Percentiles rank a stretch among this genome's conserved stretches.
Evolutionary conservation across 1,139 yeast genomes (phyloP).

Genomic region (Blastobotrys proliferans): DNA sequence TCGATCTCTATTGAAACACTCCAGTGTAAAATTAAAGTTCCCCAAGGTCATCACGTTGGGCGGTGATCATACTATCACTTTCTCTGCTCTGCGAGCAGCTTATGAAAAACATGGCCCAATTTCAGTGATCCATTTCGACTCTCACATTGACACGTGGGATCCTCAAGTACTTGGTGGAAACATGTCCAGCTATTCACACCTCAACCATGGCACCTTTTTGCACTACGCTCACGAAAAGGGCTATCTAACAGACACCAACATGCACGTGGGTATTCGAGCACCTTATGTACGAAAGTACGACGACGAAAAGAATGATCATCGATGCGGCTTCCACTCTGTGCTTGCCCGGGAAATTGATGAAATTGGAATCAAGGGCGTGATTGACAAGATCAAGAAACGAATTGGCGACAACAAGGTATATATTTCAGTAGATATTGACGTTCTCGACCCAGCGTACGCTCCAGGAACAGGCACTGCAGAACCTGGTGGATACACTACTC

Average conservation of each 20-base stretch:
- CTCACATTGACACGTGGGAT: constrained; percentile 73
- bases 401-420: constrained; percentile 64
- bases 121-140: constrained; percentile 69
- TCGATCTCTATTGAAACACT: constrained; percentile 34
- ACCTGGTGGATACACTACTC: constrained; percentile 74
- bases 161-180: constrained; percentile 66
- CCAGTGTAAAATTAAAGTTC: background rate
- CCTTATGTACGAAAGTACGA: constrained; percentile 32
- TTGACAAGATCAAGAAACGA: constrained; percentile 48
- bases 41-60: constrained; percentile 67
- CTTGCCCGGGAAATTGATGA: constrained; percentile 69
- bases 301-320: constrained; percentile 61
- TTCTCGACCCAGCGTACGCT: constrained; percentile 73
- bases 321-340: constrained; percentile 59
- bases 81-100: constrained; percentile 64
- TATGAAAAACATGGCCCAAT: constrained; percentile 56
- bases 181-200: constrained; percentile 37
- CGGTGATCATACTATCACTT: constrained; percentile 72
- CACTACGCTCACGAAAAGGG: constrained; percentile 61
- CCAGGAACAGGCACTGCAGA: constrained; percentile 85
- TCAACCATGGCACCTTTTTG: constrained; percentile 74
- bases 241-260: constrained; percentile 47
- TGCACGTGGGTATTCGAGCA: constrained; percentile 70
- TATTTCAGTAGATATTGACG: constrained; percentile 72
- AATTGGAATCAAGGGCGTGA: constrained; percentile 43